A percentile compares a stretch with the other conserved stretches of the same genome.
Conservation (phyloP, 2,329 filamentous ascomycete species). For the Polytolypa hystricis region DNA sequence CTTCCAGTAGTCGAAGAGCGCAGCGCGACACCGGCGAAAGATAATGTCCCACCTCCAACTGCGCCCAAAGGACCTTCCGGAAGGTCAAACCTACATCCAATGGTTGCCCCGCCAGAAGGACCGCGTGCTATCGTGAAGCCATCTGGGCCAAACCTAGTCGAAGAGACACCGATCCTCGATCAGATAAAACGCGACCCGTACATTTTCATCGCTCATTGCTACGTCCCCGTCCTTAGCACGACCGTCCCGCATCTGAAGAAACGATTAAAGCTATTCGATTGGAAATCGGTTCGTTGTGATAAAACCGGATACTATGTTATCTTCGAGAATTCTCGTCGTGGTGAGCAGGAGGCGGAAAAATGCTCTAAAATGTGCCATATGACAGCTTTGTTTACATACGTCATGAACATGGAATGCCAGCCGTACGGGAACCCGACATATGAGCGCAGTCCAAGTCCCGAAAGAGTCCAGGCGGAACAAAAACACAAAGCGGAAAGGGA, state of each 20-base stretch:
- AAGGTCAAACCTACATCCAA: slow-evolving; percentile 26
- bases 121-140: slow-evolving; percentile 28
- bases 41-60: slow-evolving; percentile 56
- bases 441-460: slow-evolving; percentile 39
- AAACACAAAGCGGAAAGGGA: slow-evolving; percentile 56
- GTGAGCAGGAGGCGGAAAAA: slow-evolving; percentile 68
- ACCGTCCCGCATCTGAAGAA: slow-evolving; percentile 87
- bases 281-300: slow-evolving; percentile 74
- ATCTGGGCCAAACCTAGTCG: slow-evolving; percentile 43
- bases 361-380: slow-evolving; percentile 72
- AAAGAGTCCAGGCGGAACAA: slow-evolving; percentile 34
- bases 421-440: slow-evolving; percentile 56
- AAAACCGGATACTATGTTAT: slow-evolving; percentile 79
- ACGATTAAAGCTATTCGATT: slow-evolving; percentile 69
- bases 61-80: slow-evolving; percentile 77
- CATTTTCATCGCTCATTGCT: slow-evolving; percentile 76
- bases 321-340: slow-evolving; percentile 68
- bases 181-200: slow-evolving; percentile 73
- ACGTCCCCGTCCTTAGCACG: slow-evolving; percentile 74
- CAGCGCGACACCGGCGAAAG: slow-evolving; percentile 16
- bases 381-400: slow-evolving; percentile 80
- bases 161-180: slow-evolving; percentile 54
- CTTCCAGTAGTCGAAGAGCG: slow-evolving; percentile 15
- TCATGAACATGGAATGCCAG: slow-evolving; percentile 81
- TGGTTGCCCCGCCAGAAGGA: slow-evolving; percentile 13